Conservation (phyloP, 169 alveolate species). For the Amoebophrya sp. region DNA sequence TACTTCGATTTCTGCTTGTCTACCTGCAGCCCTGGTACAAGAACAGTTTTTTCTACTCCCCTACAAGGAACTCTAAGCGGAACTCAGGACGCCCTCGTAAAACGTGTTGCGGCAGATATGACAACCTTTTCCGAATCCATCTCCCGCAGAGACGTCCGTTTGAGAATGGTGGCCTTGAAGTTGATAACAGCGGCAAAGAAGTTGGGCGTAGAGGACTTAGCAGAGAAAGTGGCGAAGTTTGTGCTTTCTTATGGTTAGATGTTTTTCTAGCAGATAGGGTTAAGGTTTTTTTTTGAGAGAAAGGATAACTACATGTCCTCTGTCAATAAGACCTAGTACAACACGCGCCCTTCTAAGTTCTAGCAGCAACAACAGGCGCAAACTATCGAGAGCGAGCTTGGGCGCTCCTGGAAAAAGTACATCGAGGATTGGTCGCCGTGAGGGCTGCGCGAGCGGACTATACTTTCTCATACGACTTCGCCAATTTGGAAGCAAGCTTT, state of each 20-base stretch:
- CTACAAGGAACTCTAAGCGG: too few relatives aligned
- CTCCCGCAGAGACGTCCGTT: neutral
- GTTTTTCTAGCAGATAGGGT: too few relatives aligned
- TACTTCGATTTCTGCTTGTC: too few relatives aligned
- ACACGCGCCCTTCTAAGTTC: neutral
- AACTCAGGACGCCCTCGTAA: neutral
- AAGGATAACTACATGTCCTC: neutral
- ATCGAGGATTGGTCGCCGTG: too few relatives aligned
- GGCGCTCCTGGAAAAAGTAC: too few relatives aligned
- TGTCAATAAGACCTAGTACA: neutral
- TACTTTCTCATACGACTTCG: neutral
- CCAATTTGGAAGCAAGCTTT: neutral
- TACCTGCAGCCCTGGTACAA: too few relatives aligned
- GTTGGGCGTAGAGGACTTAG: neutral
- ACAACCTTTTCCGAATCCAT: neutral
- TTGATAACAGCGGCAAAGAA: neutral
- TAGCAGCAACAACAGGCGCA: neutral
- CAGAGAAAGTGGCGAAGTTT: neutral
- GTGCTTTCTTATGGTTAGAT: too few relatives aligned
- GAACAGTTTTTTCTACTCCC: too few relatives aligned
- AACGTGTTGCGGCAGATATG: neutral
- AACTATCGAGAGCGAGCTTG: too few relatives aligned
- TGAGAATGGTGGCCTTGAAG: neutral
- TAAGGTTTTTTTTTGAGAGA: too few relatives aligned
- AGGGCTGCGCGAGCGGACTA: neutral